Evolutionary conservation across 768 basidiomycete species (phyloP).

Genomic region (Boletus coccyginus): DNA sequence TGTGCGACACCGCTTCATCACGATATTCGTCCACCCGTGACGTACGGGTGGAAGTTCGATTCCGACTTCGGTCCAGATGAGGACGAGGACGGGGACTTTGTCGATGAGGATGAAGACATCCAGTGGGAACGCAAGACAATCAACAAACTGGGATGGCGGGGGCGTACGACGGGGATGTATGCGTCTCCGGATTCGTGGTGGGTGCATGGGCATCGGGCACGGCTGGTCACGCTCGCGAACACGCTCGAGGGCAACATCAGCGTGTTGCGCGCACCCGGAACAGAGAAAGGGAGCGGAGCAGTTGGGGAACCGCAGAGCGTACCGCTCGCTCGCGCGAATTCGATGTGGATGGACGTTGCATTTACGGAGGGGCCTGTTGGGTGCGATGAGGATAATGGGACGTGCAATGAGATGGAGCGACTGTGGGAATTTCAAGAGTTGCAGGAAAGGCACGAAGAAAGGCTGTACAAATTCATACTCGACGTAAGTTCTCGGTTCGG

Average conservation of each 20-base stretch:
- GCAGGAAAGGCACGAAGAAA: slow-evolving; percentile 48
- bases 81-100: slow-evolving; percentile 7
- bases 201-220: slow-evolving; percentile 48
- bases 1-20: slow-evolving; percentile 51
- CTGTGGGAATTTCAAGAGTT: slow-evolving; percentile 49
- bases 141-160: slow-evolving; percentile 68
- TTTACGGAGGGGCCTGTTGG: slow-evolving; percentile 34
- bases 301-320: too few relatives aligned
- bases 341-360: slow-evolving; percentile 40
- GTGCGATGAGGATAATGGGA: slow-evolving; percentile 33
- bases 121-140: slow-evolving; percentile 35
- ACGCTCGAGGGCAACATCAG: slow-evolving; percentile 37
- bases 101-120: not conserved
- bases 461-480: slow-evolving; percentile 58
- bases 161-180: slow-evolving; percentile 66
- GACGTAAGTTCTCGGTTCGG: slow-evolving; percentile 46
- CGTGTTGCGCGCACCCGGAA: slow-evolving; percentile 35
- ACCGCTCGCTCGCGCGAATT: slow-evolving; percentile 35
- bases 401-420: slow-evolving; percentile 42
- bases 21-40: slow-evolving; percentile 50
- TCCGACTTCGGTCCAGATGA: slow-evolving; percentile 12
- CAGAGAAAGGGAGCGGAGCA: not conserved
- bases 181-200: slow-evolving; percentile 42
- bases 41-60: slow-evolving; percentile 48
- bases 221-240: slow-evolving; percentile 45